Evolutionary conservation across 1,284 basidiomycete species (phyloP), one percentile per base, ranked within the genome.

Genomic region (Ceratobasidium sp.): DNA sequence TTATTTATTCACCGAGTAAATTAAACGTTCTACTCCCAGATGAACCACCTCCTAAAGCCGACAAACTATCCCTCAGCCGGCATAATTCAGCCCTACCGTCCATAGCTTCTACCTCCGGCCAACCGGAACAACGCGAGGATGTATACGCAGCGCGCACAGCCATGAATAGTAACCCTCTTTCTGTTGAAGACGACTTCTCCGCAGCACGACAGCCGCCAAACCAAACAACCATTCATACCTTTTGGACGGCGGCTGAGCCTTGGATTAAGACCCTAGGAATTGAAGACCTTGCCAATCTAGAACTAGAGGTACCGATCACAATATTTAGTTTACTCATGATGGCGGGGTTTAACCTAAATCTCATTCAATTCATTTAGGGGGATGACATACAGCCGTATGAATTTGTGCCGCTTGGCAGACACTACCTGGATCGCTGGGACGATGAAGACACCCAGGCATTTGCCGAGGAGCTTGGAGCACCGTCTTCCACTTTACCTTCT

Each of bases 191-290:
- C 34, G 67, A 71, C 50, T 71, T 71, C 30, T 71, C 67, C 6
- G 67, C 67, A 9, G 67, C 67, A 28, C 67, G 67, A 39, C 67
- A 71, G 26, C 67, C 67, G n/a, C 67, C 67, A n/a, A 71, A 71
- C 46, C 67, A 74, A 62, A 72, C 71, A 12, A 73, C 74, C 18
- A 69, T 72, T 21, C 55, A 67, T 28, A 60, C 75, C 10, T 75
- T 76, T 41, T 76, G 75, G 75, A 75, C 75, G 30, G 75, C 75
- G 45, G 74, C 73, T n/a, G 75, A 76, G 36, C 61, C 58, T 23
- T 76, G 75, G 75, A 72, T 73, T 61, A 75, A 74, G 57, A 53
- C 72, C 32, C 69, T 76, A 26, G 75, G 75, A 12, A 72, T 73
- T 36, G 75, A 76, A 45, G 75, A 76, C 41, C 72, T 75, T 43